phyloP scores from a whole-genome alignment of 345 rosid species.

The Brassica cretica region DNA sequence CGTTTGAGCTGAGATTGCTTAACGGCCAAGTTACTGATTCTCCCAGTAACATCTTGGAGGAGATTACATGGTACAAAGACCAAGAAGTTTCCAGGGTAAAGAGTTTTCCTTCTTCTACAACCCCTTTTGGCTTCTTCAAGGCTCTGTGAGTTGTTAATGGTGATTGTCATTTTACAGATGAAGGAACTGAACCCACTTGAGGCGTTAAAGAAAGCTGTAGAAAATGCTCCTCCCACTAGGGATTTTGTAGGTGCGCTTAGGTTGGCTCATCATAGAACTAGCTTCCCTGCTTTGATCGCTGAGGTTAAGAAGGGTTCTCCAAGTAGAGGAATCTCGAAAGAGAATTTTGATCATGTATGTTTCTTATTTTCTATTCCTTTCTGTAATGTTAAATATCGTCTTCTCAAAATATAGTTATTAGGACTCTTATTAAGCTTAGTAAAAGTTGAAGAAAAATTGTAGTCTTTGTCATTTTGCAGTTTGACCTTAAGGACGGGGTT shows the following conservation, averaged over 20 bases:
- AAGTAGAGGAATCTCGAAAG: slow-evolving; percentile 83
- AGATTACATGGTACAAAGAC: slow-evolving; percentile 88
- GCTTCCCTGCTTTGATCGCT: slow-evolving; percentile 92
- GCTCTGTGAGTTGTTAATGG: neutral
- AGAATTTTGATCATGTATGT: slow-evolving; percentile 80
- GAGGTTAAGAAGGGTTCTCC: slow-evolving; percentile 99
- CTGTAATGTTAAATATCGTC: neutral
- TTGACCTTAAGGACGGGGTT: neutral
- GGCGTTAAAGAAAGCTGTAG: slow-evolving; percentile 50
- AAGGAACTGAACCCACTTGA: slow-evolving; percentile 60
- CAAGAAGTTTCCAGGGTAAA: slow-evolving; percentile 58
- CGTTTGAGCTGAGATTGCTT: no score
- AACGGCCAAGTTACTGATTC: no score
- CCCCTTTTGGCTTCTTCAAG: neutral
- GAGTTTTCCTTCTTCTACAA: neutral
- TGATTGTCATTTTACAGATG: slow-evolving; percentile 26
- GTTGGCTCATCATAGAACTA: slow-evolving; percentile 65
- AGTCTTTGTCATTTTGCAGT: slow-evolving; percentile 1
- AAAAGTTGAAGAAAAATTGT: slow-evolving; percentile 11
- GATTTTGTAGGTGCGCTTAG: slow-evolving; percentile 86
- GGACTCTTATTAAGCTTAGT: neutral
- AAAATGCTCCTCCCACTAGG: slow-evolving; percentile 65
- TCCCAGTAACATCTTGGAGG: slow-evolving; percentile 54
- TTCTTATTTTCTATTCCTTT: neutral
- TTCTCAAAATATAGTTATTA: neutral